phyloP scores from a whole-genome alignment of 805 yeast genomes.

The Zygoascus biomembranicola region DNA sequence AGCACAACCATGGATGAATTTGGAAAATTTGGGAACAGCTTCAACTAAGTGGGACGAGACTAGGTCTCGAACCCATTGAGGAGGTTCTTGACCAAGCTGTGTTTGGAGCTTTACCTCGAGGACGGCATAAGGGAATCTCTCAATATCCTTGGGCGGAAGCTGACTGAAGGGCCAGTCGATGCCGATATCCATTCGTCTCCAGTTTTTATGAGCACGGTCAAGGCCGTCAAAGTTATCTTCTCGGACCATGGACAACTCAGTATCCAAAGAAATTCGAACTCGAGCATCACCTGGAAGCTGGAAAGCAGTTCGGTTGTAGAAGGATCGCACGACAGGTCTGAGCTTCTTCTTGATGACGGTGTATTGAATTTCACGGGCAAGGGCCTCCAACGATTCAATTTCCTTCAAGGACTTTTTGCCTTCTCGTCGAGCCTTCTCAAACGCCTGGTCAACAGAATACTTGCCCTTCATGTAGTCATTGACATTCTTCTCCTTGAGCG shows the following conservation, averaged over 20 bases:
- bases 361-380: constrained; percentile 91
- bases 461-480: constrained; percentile 78
- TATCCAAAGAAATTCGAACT: constrained; percentile 95
- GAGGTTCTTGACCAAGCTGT: constrained; percentile 98
- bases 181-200: constrained; percentile 99
- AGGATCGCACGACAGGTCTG: constrained; percentile 92
- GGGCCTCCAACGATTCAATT: constrained; percentile 82
- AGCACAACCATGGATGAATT: constrained; percentile 95
- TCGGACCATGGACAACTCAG: constrained; percentile 94
- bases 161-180: constrained; percentile 93
- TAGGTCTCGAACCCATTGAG: constrained; percentile 91
- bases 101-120: constrained; percentile 96
- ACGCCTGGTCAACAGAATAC: constrained; percentile 80
- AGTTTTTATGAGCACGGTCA: constrained; percentile 83
- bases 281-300: constrained; percentile 99
- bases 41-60: constrained; percentile 90
- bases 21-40: constrained; percentile 96
- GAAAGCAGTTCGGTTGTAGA: constrained; percentile 97
- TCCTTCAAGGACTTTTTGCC: constrained; percentile 83
- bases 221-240: constrained; percentile 94
- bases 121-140: constrained; percentile 95
- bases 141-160: constrained; percentile 74
- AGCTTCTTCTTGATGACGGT: constrained; percentile 72
- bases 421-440: constrained; percentile 86
- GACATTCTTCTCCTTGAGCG: constrained; percentile 83